phyloP scores from a whole-genome alignment of 2,329 filamentous ascomycete species.

The Aspergillus ochraceoroseus region DNA sequence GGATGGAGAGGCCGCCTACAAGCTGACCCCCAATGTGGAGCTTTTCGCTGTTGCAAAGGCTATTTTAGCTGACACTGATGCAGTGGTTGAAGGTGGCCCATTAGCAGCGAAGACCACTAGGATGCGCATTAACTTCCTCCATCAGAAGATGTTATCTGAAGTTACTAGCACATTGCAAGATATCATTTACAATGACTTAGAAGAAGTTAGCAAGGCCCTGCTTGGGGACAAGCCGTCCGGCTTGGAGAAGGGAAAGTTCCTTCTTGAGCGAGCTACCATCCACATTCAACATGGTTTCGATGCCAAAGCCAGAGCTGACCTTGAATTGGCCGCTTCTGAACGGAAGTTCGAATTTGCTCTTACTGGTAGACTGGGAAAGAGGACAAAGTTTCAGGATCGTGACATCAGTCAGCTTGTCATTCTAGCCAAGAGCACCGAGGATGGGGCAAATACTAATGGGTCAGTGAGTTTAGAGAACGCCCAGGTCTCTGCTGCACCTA shows the following conservation, averaged over 20 bases:
- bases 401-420: slow-evolving; percentile 80
- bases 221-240: slow-evolving; percentile 31
- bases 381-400: slow-evolving; percentile 43
- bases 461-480: slow-evolving; percentile 22
- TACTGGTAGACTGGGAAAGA: slow-evolving; percentile 76
- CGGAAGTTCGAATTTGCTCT: slow-evolving; percentile 76
- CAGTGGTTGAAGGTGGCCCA: slow-evolving; percentile 43
- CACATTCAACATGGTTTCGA: slow-evolving; percentile 81
- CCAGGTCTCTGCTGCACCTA: slow-evolving; percentile 49
- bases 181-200: slow-evolving; percentile 56
- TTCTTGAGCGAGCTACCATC: slow-evolving; percentile 77
- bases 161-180: slow-evolving; percentile 57
- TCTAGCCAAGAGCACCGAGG: slow-evolving; percentile 67
- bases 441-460: slow-evolving; percentile 18
- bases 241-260: slow-evolving; percentile 61
- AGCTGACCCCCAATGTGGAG: slow-evolving; percentile 75
- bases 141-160: slow-evolving; percentile 64
- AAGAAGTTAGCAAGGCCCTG: slow-evolving; percentile 45
- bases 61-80: slow-evolving; percentile 48
- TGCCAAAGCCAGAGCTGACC: slow-evolving; percentile 63
- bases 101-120: slow-evolving; percentile 54
- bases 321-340: slow-evolving; percentile 61
- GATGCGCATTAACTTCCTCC: slow-evolving; percentile 68
- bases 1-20: slow-evolving; percentile 83
- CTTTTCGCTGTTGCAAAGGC: slow-evolving; percentile 72